Base-by-base conservation (phyloP, 139 green algal species). In the Ettlia oleoabundans region DNA sequence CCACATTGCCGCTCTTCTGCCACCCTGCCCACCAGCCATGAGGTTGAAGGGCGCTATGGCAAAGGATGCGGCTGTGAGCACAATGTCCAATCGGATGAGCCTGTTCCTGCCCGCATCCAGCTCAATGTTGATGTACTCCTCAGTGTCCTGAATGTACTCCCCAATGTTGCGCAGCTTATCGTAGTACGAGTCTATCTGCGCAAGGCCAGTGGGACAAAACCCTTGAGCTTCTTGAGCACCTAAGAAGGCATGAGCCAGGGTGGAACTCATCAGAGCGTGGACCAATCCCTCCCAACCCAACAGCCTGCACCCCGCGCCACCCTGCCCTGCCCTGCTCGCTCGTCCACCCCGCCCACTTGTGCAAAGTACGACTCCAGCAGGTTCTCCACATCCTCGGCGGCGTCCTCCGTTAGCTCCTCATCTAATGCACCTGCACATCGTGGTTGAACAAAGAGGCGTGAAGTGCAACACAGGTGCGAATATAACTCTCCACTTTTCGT, bases 81-180 rank as follows among this genome's bases (percentile, higher is more conserved):
- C 40, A n/a, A 95, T 92, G 74, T 95, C 92, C 51, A 95, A 79
- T 18, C 83, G 75, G 71, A 95, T 92, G 41, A 95, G 85, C 30
- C 87, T 74, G 71, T 93, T 93, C 37, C 88, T 74, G 43, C 69
- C 84, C 64, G 71, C 82, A 81, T 93, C 89, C 58, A 93, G 77
- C 81, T 93, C 87, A 15, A 93, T 93, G 86, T 92, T 93, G 87
- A 93, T 92, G 78, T 91, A 93, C 78, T 93, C 89, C 78, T 93
- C 89, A 15, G 89, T 92, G 70, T 92, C 89, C 72, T 92, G 92
- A 64, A 94, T 90, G 78, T 89, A 90, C 78, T 84, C 87, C 80
- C 87, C 90, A 30, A 96, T 85, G 73, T 86, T 90, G 13, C 88
- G 80, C n/a, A 96, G 88, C 72, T 91, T 91, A 58, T 95, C 90